Percentiles rank a stretch among this genome's conserved stretches.
phyloP scores from a whole-genome alignment of 768 basidiomycete genomes.

The Hygrophorus pudorinus region DNA sequence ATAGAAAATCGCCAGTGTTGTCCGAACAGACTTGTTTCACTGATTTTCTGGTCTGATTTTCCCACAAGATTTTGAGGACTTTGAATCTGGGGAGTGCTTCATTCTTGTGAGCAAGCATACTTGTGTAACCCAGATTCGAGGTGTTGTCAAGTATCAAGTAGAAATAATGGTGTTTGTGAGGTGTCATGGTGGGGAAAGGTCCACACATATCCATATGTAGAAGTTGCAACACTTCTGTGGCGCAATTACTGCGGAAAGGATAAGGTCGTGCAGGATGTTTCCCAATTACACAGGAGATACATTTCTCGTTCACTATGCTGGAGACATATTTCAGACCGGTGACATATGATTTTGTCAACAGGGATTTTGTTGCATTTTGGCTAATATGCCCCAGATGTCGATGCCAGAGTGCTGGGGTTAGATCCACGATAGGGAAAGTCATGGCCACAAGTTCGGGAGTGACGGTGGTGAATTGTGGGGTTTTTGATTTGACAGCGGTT shows the following conservation, averaged over 20 bases:
- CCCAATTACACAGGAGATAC: slow-evolving; percentile 17
- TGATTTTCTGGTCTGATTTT: not conserved
- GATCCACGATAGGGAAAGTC: slow-evolving; percentile 2
- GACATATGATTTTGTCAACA: slow-evolving; percentile 12
- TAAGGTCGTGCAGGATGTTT: slow-evolving; percentile 13
- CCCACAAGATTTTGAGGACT: no score
- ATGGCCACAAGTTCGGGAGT: not conserved
- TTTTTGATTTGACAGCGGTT: not conserved
- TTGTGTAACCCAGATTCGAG: not conserved
- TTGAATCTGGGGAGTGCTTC: not conserved
- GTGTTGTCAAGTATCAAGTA: slow-evolving; percentile 11
- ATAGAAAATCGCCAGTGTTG: slow-evolving; percentile 4
- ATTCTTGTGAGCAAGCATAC: not conserved
- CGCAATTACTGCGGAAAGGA: not conserved
- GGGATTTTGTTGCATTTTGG: slow-evolving; percentile 9
- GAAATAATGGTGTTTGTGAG: slow-evolving; percentile 10
- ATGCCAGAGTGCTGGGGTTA: slow-evolving; percentile 15
- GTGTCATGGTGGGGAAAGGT: slow-evolving; percentile 12
- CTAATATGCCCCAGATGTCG: slow-evolving; percentile 17
- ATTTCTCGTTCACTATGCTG: slow-evolving; percentile 2
- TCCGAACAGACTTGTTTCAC: not conserved
- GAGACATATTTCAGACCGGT: slow-evolving; percentile 10
- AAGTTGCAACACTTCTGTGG: not conserved
- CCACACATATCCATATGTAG: slow-evolving; percentile 20
- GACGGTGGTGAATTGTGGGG: not conserved